Percentiles rank a stretch among this genome's conserved stretches.
phyloP scores from a whole-genome alignment of 139 green algal genomes.

The Tetratostichococcus sp. region DNA sequence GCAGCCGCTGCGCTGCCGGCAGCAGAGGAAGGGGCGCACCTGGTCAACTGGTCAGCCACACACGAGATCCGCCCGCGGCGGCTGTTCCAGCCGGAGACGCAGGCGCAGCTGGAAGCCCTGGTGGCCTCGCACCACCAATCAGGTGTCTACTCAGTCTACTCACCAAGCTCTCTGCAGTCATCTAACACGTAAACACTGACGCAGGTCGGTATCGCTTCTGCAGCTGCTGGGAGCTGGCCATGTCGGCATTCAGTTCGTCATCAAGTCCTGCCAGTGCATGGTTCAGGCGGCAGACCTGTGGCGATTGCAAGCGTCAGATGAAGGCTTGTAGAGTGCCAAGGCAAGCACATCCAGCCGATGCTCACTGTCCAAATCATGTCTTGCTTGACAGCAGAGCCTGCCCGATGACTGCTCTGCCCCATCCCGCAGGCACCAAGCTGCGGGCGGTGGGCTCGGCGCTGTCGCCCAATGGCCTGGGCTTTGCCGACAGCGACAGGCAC shows the following conservation, averaged over 20 bases:
- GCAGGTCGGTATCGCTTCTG: too few relatives aligned
- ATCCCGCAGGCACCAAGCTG: too few relatives aligned
- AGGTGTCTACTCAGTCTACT: background rate
- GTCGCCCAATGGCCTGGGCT: conserved; percentile 87
- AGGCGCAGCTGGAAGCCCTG: conserved; percentile 77
- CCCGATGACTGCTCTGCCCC: too few relatives aligned
- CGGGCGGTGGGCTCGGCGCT: conserved; percentile 78
- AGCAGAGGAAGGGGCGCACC: conserved; percentile 14
- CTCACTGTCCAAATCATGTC: too few relatives aligned
- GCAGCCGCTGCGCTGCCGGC: background rate
- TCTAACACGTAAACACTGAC: too few relatives aligned
- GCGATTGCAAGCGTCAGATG: too few relatives aligned
- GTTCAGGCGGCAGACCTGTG: background rate
- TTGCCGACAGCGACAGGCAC: conserved; percentile 73
- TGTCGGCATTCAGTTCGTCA: too few relatives aligned
- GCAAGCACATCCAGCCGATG: too few relatives aligned
- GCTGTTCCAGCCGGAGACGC: conserved; percentile 78
- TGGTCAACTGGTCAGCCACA: conserved; percentile 95
- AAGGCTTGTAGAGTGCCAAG: too few relatives aligned
- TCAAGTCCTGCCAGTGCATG: background rate
- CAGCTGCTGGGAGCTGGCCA: background rate
- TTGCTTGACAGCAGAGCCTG: too few relatives aligned
- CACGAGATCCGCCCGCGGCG: conserved; percentile 59
- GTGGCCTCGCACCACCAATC: conserved; percentile 52
- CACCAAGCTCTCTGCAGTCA: too few relatives aligned